Percentiles rank a stretch among this genome's conserved stretches.
These are phyloP conservation scores for Piromyces sp. DNA, from an alignment of 192 early-diverging fungal genomes.

Conservation along the genomic window DNA sequence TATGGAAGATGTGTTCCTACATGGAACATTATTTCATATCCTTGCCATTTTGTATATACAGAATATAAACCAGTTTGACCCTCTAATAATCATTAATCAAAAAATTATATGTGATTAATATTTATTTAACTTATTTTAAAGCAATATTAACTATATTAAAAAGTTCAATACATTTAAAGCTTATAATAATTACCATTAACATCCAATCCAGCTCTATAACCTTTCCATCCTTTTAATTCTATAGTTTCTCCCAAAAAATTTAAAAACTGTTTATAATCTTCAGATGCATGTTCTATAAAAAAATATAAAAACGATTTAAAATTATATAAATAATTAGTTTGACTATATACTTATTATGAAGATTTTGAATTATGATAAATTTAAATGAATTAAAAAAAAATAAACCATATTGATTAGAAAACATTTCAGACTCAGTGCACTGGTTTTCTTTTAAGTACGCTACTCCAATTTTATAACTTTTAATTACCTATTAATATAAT, in stretches of 20 bases:
- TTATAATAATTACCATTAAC: conserved; percentile 30
- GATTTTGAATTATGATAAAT: neutral
- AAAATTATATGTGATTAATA: too few species aligned
- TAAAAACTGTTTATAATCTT: conserved; percentile 41
- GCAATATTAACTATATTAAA: too few species aligned
- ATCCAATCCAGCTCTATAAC: conserved; percentile 61
- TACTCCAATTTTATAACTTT: conserved; percentile 69
- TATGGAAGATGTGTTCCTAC: conserved; percentile 56
- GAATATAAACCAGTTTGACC: conserved; percentile 52
- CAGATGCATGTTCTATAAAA: conserved; percentile 23
- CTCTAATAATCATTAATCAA: conserved; percentile 13
- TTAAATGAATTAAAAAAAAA: neutral
- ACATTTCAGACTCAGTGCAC: conserved; percentile 60
- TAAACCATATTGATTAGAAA: conserved; percentile 36
- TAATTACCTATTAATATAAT: conserved; percentile 18
- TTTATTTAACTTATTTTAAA: too few species aligned
- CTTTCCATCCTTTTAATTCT: conserved; percentile 49
- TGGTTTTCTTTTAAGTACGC: conserved; percentile 47
- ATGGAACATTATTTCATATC: conserved; percentile 60
- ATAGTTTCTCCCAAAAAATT: conserved; percentile 53
- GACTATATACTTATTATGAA: too few species aligned
- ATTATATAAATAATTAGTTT: too few species aligned
- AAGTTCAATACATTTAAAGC: too few species aligned
- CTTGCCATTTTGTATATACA: conserved; percentile 55
- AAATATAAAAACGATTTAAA: too few species aligned